These are phyloP conservation scores for Hemileccinum rubropunctum DNA, from an alignment of 768 basidiomycete genomes.

Conservation along the genomic window DNA sequence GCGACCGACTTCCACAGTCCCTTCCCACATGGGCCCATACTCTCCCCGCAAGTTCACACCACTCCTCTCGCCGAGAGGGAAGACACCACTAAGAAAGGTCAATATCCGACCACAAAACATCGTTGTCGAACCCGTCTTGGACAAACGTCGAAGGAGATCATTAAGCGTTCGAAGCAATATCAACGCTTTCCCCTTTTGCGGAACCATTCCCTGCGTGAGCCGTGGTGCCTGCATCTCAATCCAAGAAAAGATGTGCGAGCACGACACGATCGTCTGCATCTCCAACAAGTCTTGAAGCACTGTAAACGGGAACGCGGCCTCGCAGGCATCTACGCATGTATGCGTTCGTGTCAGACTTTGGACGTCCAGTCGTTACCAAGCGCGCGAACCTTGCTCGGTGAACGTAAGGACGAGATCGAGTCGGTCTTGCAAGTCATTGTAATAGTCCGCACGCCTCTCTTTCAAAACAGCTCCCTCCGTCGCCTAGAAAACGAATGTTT, in stretches of 20 bases:
- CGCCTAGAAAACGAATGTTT: slow-evolving; percentile 37
- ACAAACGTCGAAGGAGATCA: slow-evolving; percentile 80
- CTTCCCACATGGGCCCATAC: slow-evolving; percentile 78
- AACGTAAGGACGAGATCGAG: slow-evolving; percentile 76
- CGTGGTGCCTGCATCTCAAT: slow-evolving; percentile 70
- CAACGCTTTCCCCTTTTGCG: slow-evolving; percentile 86
- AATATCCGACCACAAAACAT: slow-evolving; percentile 88
- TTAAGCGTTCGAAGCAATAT: slow-evolving; percentile 82
- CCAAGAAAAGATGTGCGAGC: slow-evolving; percentile 87
- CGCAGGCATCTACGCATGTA: slow-evolving; percentile 63
- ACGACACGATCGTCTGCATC: slow-evolving; percentile 79
- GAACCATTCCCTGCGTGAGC: slow-evolving; percentile 75
- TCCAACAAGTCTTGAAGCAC: slow-evolving; percentile 82
- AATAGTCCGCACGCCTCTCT: slow-evolving; percentile 52
- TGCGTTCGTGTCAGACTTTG: background rate
- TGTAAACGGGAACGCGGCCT: slow-evolving; percentile 67
- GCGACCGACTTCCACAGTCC: slow-evolving; percentile 44
- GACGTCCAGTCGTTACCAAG: background rate
- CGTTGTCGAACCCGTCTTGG: slow-evolving; percentile 81
- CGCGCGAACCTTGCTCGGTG: slow-evolving; percentile 65
- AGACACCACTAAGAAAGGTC: slow-evolving; percentile 81
- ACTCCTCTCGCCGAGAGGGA: slow-evolving; percentile 84
- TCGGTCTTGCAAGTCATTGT: slow-evolving; percentile 53
- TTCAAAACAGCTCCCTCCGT: slow-evolving; percentile 68
- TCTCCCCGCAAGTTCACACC: slow-evolving; percentile 91